Evolutionary conservation across 2,329 filamentous ascomycete species (phyloP).

Genomic region (Colletotrichum sp.): DNA sequence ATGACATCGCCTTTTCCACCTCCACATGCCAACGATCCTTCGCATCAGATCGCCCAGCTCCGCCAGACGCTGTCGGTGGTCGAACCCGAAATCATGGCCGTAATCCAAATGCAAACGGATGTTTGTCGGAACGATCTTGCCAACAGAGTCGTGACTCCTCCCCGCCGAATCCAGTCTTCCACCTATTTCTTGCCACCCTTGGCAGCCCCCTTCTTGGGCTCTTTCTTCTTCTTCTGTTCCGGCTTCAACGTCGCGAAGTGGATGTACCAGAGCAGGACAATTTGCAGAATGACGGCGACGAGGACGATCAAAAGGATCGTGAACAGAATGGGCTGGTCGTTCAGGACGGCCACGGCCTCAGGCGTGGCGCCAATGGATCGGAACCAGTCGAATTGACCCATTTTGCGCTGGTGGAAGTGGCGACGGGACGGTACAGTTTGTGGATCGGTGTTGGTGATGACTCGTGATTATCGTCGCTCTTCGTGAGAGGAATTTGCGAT

Average conservation of each 20-base stretch:
- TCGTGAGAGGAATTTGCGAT: neutral
- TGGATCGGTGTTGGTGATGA: neutral
- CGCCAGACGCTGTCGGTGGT: neutral
- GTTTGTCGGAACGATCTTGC: neutral
- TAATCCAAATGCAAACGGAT: neutral
- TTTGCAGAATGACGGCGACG: conserved; percentile 51
- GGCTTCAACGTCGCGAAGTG: conserved; percentile 66
- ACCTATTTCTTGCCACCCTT: conserved; percentile 32
- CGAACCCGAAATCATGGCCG: neutral
- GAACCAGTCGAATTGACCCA: conserved; percentile 64
- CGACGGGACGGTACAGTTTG: neutral
- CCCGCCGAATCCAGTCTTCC: neutral
- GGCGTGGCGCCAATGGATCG: conserved; percentile 60
- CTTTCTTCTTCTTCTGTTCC: conserved; percentile 62
- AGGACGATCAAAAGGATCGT: conserved; percentile 61
- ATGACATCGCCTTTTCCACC: neutral
- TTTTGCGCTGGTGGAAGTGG: conserved; percentile 22
- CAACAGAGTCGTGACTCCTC: neutral
- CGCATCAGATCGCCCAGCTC: neutral
- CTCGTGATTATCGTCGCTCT: conserved; percentile 4
- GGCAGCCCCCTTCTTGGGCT: conserved; percentile 38
- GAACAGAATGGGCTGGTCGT: conserved; percentile 66
- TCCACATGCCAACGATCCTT: neutral
- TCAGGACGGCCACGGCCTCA: conserved; percentile 63
- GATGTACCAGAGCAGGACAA: conserved; percentile 60